A percentile compares a stretch with the other conserved stretches of the same genome.
phyloP scores from a whole-genome alignment of 352 stramenopile genomes.

The Phytophthora crassamura region DNA sequence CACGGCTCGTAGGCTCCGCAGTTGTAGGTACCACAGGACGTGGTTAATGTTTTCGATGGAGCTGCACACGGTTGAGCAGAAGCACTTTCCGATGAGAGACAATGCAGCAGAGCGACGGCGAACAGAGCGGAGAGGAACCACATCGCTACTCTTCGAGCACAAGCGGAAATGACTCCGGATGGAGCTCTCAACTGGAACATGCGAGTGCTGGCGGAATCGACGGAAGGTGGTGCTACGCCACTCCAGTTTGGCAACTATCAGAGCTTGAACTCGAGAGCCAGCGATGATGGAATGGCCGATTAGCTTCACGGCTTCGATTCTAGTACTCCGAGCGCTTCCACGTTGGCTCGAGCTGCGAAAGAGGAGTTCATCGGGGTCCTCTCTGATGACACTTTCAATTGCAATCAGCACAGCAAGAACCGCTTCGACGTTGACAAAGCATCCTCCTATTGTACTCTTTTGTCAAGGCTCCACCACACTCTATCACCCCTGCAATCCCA shows the following conservation, averaged over 20 bases:
- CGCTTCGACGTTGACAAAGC: not conserved
- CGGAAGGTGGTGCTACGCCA: not conserved
- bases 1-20: conserved; percentile 23
- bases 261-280: conserved; percentile 12
- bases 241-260: conserved; percentile 8
- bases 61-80: conserved; percentile 10
- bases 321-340: not conserved
- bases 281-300: not conserved
- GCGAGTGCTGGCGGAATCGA: conserved; percentile 5
- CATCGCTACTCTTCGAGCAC: not conserved
- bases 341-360: no score
- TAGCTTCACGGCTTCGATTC: conserved; percentile 7
- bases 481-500: not conserved
- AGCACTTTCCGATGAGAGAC: not conserved
- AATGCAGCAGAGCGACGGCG: not conserved
- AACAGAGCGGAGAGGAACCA: not conserved
- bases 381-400: no score
- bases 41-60: conserved; percentile 15
- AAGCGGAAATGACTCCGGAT: conserved; percentile 2
- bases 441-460: conserved; percentile 13
- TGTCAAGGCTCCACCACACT: not conserved
- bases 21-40: conserved; percentile 12
- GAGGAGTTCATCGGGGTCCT: no score
- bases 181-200: not conserved
- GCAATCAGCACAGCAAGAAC: no score